Percentiles rank a stretch among this genome's conserved stretches.
These are phyloP conservation scores for Pseudonitzschia multiseries DNA, from an alignment of 108 stramenopile genomes.

Conservation along the genomic window DNA sequence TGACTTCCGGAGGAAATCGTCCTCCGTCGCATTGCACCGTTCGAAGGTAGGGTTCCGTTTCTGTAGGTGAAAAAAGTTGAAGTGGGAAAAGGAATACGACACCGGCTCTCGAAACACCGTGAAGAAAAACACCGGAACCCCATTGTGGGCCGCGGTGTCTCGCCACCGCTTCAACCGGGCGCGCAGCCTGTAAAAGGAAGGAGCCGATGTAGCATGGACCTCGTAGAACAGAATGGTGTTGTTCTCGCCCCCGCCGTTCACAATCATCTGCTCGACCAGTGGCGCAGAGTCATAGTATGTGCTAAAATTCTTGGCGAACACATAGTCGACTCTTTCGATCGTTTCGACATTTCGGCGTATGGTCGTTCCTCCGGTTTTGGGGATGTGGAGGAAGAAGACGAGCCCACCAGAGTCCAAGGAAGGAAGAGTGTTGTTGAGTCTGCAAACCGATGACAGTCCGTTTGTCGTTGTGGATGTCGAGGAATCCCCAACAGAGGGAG, in stretches of 20 bases:
- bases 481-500: neutral
- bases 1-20: conserved; percentile 36
- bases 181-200: conserved; percentile 28
- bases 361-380: conserved; percentile 42
- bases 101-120: conserved; percentile 28
- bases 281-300: conserved; percentile 22
- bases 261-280: conserved; percentile 32
- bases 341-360: conserved; percentile 28
- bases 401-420: conserved; percentile 21
- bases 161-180: conserved; percentile 35
- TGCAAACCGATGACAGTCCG: neutral
- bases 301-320: conserved; percentile 31
- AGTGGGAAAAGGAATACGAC: conserved; percentile 34
- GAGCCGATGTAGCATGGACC: conserved; percentile 34
- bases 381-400: conserved; percentile 38
- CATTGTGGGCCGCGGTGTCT: conserved; percentile 16
- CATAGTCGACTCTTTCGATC: conserved; percentile 24
- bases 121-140: conserved; percentile 38
- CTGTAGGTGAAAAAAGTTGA: conserved; percentile 38
- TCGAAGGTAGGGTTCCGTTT: conserved; percentile 34
- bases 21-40: conserved; percentile 34
- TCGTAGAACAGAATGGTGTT: conserved; percentile 32
- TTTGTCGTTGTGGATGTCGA: neutral
- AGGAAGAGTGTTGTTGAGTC: neutral
- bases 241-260: conserved; percentile 12